A percentile compares a stretch with the other conserved stretches of the same genome.
These are phyloP conservation scores for Camellia sinensis DNA, from an alignment of 148 eudicot species.

Conservation along the genomic window DNA sequence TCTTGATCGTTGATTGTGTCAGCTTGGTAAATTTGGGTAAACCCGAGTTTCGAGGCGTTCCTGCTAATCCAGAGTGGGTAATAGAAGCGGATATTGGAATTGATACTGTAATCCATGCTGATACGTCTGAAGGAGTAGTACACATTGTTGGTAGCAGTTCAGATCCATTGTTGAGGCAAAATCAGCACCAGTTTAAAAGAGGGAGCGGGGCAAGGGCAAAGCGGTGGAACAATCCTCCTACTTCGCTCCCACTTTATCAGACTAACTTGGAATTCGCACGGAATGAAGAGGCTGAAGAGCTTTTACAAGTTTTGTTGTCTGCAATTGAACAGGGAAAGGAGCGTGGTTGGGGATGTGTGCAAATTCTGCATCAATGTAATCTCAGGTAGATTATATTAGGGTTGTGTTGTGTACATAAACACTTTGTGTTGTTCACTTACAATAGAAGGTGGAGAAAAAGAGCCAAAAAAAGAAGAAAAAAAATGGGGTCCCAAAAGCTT, in stretches of 20 bases:
- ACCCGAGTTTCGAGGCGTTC: conserved; percentile 70
- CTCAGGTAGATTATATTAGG: conserved; percentile 25
- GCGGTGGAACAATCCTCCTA: conserved; percentile 46
- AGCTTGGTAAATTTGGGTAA: conserved; percentile 56
- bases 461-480: too few relatives aligned
- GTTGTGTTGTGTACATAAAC: too few relatives aligned
- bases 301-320: conserved; percentile 49
- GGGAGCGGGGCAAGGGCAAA: conserved; percentile 30
- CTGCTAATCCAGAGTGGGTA: conserved; percentile 70
- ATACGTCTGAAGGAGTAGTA: conserved; percentile 49
- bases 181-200: conserved; percentile 40
- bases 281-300: conserved; percentile 63
- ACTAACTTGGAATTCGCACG: conserved; percentile 60
- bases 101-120: conserved; percentile 78
- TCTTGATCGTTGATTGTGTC: conserved; percentile 58
- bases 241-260: conserved; percentile 68
- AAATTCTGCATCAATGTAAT: conserved; percentile 76
- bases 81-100: conserved; percentile 60
- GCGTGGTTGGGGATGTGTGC: conserved; percentile 68
- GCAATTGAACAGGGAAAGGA: conserved; percentile 68
- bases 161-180: conserved; percentile 48
- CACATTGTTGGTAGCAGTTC: conserved; percentile 86
- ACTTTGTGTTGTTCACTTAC: too few relatives aligned
- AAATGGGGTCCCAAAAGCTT: too few relatives aligned
- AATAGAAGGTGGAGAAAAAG: too few relatives aligned